Evolutionary conservation across 371 early-diverging fungal species (phyloP).

Genomic region (Blastocladiella emersonii): DNA sequence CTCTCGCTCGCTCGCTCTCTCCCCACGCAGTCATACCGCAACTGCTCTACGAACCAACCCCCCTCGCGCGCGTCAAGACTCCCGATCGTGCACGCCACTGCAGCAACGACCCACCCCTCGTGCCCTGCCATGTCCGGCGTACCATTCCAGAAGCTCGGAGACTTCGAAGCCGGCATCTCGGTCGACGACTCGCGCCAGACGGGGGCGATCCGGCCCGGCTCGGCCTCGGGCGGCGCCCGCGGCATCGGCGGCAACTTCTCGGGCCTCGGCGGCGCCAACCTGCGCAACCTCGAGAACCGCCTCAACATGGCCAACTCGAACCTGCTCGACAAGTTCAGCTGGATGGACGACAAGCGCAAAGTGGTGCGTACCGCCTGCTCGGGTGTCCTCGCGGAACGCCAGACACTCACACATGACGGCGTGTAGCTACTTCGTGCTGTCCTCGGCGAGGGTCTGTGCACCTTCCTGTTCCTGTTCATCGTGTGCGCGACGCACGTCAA

Average conservation of each 20-base stretch:
- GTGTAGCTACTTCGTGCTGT: constrained; percentile 34
- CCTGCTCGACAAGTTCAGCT: background rate
- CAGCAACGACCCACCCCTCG: no score
- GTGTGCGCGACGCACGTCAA: constrained; percentile 33
- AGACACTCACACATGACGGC: no score
- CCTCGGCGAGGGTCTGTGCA: constrained; percentile 33
- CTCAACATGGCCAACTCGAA: background rate
- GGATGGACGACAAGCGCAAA: constrained; percentile 4
- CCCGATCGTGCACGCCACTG: no score
- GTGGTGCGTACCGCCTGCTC: constrained; percentile 3
- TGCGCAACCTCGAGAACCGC: background rate
- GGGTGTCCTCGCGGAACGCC: background rate
- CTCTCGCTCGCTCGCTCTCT: no score
- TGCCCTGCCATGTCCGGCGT: background rate
- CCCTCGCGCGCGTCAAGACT: no score
- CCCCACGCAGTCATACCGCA: no score
- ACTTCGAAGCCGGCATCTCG: background rate
- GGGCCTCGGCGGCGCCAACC: background rate
- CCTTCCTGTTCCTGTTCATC: constrained; percentile 37
- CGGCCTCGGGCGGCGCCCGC: no score
- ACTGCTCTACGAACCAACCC: no score
- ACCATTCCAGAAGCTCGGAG: background rate
- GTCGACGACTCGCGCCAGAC: background rate
- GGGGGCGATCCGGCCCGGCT: no score
- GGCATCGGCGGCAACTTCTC: no score